Percentiles rank a stretch among this genome's conserved stretches.
Evolutionary conservation across 2,329 filamentous ascomycete genomes (phyloP).

Genomic region (Aspergillus thermomutatus): DNA sequence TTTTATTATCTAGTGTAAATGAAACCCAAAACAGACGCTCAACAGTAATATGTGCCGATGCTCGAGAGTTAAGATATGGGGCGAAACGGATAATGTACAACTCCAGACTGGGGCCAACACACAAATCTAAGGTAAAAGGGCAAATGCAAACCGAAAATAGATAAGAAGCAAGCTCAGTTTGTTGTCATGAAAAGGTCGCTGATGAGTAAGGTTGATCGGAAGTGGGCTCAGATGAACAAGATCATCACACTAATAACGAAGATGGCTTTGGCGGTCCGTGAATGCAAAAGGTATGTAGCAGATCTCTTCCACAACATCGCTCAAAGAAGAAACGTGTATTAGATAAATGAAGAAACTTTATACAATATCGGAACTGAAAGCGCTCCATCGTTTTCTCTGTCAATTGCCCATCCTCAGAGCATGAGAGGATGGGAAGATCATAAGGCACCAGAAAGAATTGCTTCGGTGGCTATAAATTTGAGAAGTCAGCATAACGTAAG

Average conservation of each 20-base stretch:
- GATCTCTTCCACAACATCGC: neutral
- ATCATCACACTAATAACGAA: neutral
- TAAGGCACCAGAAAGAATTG: conserved; percentile 71
- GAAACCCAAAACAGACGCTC: conserved; percentile 7
- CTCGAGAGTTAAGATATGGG: neutral
- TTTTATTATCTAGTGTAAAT: neutral
- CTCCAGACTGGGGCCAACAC: conserved; percentile 6
- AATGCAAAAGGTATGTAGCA: neutral
- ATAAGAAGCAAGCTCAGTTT: neutral
- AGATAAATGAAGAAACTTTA: neutral
- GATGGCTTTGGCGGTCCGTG: neutral
- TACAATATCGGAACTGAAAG: neutral
- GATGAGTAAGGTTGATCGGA: neutral
- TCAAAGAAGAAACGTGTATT: neutral
- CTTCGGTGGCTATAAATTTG: conserved; percentile 63
- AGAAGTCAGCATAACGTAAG: conserved; percentile 12
- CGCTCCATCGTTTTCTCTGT: neutral
- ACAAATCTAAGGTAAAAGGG: conserved; percentile 3
- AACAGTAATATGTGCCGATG: conserved; percentile 1
- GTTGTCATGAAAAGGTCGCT: neutral
- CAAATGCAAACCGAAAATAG: conserved; percentile 5
- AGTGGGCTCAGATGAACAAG: neutral
- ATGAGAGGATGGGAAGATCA: conserved; percentile 35
- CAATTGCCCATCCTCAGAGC: neutral
- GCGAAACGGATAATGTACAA: conserved; percentile 8